phyloP scores from a whole-genome alignment of 1,139 yeast genomes.

The Pichia sorboxylosa region DNA sequence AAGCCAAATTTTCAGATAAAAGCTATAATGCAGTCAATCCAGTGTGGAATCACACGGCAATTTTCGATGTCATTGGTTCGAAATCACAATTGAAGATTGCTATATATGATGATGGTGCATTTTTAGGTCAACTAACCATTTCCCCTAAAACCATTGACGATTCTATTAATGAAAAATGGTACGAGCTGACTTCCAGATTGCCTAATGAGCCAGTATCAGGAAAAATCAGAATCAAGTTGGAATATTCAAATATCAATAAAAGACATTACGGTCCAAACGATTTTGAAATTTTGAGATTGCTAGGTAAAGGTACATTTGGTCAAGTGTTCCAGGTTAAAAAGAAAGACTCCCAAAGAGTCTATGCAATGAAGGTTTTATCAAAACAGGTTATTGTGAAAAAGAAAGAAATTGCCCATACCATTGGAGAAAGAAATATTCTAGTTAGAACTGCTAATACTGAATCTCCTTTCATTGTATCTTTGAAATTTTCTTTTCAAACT shows the following conservation, averaged over 20 bases:
- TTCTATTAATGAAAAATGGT: constrained; percentile 52
- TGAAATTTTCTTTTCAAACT: constrained; percentile 92
- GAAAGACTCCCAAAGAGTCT: constrained; percentile 75
- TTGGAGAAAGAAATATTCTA: constrained; percentile 88
- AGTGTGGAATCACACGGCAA: constrained; percentile 82
- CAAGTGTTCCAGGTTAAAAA: constrained; percentile 93
- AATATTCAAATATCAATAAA: constrained; percentile 57
- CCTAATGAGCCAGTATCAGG: constrained; percentile 72
- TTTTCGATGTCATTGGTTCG: constrained; percentile 80
- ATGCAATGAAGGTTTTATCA: constrained; percentile 93
- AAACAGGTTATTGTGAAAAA: constrained; percentile 91
- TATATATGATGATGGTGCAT: constrained; percentile 80
- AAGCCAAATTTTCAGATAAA: constrained; percentile 10
- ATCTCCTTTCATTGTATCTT: constrained; percentile 83
- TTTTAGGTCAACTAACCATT: constrained; percentile 73
- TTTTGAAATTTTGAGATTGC: constrained; percentile 76
- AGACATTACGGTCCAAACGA: constrained; percentile 86
- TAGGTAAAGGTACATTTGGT: constrained; percentile 96
- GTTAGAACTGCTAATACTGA: constrained; percentile 79
- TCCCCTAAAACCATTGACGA: constrained; percentile 49
- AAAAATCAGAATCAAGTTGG: constrained; percentile 62
- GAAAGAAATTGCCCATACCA: constrained; percentile 94
- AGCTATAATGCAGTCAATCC: constrained; percentile 46
- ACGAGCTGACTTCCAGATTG: constrained; percentile 58
- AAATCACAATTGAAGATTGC: constrained; percentile 77